Evolutionary conservation across 768 basidiomycete genomes (phyloP).

Genomic region (Boletus subparvulus): DNA sequence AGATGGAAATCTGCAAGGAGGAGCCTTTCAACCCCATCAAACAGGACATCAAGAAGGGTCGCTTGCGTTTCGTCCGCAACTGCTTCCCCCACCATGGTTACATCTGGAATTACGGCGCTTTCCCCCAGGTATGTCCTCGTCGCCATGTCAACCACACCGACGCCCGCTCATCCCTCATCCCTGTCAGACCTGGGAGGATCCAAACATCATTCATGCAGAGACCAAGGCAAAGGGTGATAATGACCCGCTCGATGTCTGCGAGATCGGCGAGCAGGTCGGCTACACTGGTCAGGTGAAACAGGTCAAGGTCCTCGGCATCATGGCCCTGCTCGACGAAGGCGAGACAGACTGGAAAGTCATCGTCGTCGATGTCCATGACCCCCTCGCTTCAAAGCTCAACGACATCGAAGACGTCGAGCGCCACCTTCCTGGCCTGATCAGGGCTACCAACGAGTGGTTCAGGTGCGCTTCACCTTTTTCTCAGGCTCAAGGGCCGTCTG

Average conservation of each 20-base stretch:
- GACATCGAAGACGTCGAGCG: slow-evolving; percentile 99
- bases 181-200: slow-evolving; percentile 96
- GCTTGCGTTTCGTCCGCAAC: slow-evolving; percentile 95
- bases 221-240: slow-evolving; percentile 99
- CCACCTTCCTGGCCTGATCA: slow-evolving; percentile 93
- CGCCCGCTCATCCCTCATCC: neutral
- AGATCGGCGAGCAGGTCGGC: slow-evolving; percentile 98
- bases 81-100: slow-evolving; percentile 99
- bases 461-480: slow-evolving; percentile 45
- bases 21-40: slow-evolving; percentile 99
- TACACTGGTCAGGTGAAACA: slow-evolving; percentile 98
- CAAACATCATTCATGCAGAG: slow-evolving; percentile 80
- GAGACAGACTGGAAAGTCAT: slow-evolving; percentile 99
- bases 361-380: slow-evolving; percentile 94
- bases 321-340: slow-evolving; percentile 98
- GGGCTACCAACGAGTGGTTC: slow-evolving; percentile 99
- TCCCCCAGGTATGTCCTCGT: slow-evolving; percentile 75
- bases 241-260: slow-evolving; percentile 99
- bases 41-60: slow-evolving; percentile 97
- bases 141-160: neutral
- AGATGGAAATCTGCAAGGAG: slow-evolving; percentile 99
- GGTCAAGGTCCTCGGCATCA: slow-evolving; percentile 99
- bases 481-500: neutral
- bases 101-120: slow-evolving; percentile 99
- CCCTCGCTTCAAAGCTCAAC: slow-evolving; percentile 93